A percentile compares a stretch with the other conserved stretches of the same genome.
Evolutionary conservation across 192 early-diverging fungal species (phyloP).

Genomic region (Backusella macrospora): DNA sequence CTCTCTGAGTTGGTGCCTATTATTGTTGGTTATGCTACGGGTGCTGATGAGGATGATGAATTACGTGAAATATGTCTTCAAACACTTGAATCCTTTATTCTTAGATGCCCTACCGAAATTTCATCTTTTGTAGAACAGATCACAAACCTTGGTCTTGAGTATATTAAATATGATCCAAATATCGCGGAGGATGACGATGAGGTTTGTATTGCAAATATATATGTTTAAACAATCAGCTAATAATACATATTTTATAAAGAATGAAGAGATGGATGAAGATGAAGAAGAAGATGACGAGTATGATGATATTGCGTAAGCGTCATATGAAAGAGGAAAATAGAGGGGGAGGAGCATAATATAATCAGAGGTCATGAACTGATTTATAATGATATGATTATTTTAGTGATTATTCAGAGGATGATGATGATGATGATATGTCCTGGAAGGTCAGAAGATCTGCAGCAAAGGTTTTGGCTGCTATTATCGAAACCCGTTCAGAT

Average conservation of each 20-base stretch:
- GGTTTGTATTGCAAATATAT: conserved; percentile 25
- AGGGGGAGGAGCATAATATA: not conserved
- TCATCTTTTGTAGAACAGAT: conserved; percentile 62
- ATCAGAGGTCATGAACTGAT: too few species aligned
- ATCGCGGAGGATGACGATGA: conserved; percentile 66
- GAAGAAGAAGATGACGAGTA: conserved; percentile 70
- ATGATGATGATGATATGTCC: conserved; percentile 87
- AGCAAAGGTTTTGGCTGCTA: conserved; percentile 68
- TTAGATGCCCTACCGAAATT: conserved; percentile 80
- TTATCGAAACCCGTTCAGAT: conserved; percentile 75
- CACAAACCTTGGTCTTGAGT: conserved; percentile 61
- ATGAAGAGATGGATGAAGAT: conserved; percentile 58
- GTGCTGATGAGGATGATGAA: conserved; percentile 75
- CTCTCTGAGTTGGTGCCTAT: conserved; percentile 62
- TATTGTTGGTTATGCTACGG: conserved; percentile 55
- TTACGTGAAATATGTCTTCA: conserved; percentile 82
- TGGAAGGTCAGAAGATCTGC: conserved; percentile 89
- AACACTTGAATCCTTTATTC: conserved; percentile 74
- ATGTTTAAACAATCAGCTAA: not conserved
- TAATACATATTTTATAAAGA: conserved; percentile 50
- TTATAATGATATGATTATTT: conserved; percentile 10
- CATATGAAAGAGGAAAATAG: not conserved
- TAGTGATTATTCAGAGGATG: conserved; percentile 69
- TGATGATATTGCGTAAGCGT: conserved; percentile 52
- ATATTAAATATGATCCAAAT: conserved; percentile 86